A percentile compares a stretch with the other conserved stretches of the same genome.
Conservation (phyloP, 108 stramenopile genomes). For the Cyclostephanos tholiformis region DNA sequence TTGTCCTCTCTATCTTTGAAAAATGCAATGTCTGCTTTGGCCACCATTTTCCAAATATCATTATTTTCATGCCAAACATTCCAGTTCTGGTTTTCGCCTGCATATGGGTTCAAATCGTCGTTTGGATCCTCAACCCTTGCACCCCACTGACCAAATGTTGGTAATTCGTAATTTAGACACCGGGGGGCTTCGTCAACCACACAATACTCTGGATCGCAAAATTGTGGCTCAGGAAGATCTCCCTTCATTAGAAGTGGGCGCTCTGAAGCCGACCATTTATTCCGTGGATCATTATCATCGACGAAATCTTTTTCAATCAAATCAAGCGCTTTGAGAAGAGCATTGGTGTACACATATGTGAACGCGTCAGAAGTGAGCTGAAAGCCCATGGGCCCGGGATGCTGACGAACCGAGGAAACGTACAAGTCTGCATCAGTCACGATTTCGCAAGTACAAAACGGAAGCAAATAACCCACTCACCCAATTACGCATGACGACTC, state of each 20-base stretch:
- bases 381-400: conserved; percentile 59
- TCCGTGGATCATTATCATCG: conserved; percentile 39
- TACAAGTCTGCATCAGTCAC: background rate
- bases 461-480: conserved; percentile 4
- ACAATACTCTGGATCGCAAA: conserved; percentile 51
- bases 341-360: conserved; percentile 53
- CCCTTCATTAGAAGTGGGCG: conserved; percentile 33
- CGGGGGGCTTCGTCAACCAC: conserved; percentile 53
- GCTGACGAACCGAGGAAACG: conserved; percentile 6
- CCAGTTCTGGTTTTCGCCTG: conserved; percentile 50
- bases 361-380: conserved; percentile 57
- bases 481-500: conserved; percentile 54
- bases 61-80: conserved; percentile 41
- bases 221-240: conserved; percentile 50
- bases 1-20: conserved; percentile 44
- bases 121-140: conserved; percentile 45
- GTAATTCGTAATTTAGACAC: conserved; percentile 58
- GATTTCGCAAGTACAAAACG: background rate
- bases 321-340: conserved; percentile 50
- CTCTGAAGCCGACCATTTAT: conserved; percentile 44
- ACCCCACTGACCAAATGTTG: conserved; percentile 53
- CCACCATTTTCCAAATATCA: conserved; percentile 48
- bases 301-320: conserved; percentile 43
- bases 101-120: conserved; percentile 52
- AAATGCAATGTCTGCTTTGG: conserved; percentile 30